Evolutionary conservation across 805 yeast genomes (phyloP), one percentile per base, ranked within the genome.

Genomic region (Wickerhamiella cacticola): DNA sequence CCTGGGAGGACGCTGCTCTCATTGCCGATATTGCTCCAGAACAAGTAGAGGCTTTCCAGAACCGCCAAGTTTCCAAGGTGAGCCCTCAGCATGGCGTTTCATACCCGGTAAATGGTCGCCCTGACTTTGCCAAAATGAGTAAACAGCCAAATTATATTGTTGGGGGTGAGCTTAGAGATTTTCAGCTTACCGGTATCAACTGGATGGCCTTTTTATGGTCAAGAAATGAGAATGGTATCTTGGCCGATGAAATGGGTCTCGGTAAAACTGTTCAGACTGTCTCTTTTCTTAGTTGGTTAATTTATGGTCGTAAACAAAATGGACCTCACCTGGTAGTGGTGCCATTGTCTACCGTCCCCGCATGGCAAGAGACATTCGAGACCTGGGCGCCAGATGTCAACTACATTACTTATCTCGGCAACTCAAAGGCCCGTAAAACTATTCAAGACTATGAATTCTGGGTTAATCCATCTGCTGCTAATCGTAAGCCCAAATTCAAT

Each of bases 161-260:
- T 62, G 80, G 82, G 59, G 96, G 96, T 45, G 92, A 82, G 63
- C 72, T 92, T 54, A 78, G 98, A 63, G 98, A 92, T 68, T 92
- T 92, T 75, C 99, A 92, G 69, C 73, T 92, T 63, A 92, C 98
- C 0, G 99, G 99, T 49, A 74, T 92, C 53, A 92, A 92, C 65
- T 92, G 99, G 99, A 92, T 92, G 98, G 98, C 98, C 0, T 92
- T 89, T 63, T 69, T 92, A 52, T 92, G 98, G 98, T 85, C 95
- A 3, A 76, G 96, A 59, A 85, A 89, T 64, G 96, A 92, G 67
- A 92, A 92, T 64, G 97, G 98, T 48, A 92, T 92, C 45, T 69
- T 92, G 36, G 98, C 98, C 3, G 98, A 92, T 69, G 98, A 92
- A 65, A 92, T 92, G 98, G 98, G 98, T 48, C 73, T 92, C 48